These are phyloP conservation scores for Phytophthora pseudosyringae DNA, from an alignment of 352 stramenopile genomes.

Conservation along the genomic window DNA sequence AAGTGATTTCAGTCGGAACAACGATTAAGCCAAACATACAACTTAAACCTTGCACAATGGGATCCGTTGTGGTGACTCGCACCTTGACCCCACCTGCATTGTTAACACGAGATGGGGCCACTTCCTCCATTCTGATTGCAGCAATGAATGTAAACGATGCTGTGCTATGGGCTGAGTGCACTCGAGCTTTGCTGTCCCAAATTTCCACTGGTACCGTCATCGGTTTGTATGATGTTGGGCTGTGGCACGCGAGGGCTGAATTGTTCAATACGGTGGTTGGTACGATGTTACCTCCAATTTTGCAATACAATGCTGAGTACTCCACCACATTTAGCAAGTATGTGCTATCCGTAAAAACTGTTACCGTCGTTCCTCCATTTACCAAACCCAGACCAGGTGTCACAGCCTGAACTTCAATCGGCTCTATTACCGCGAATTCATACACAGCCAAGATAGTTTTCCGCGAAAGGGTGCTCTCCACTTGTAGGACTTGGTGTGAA, in stretches of 20 bases:
- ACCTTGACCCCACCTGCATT: conserved; percentile 24
- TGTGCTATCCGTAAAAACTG: conserved; percentile 33
- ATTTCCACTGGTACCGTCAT: conserved; percentile 38
- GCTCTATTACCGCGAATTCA: conserved; percentile 31
- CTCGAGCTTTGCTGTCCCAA: conserved; percentile 8
- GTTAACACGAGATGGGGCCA: conserved; percentile 24
- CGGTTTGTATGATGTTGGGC: conserved; percentile 27
- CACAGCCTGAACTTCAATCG: conserved; percentile 30
- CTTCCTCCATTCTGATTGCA: conserved; percentile 25
- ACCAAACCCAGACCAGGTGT: conserved; percentile 20
- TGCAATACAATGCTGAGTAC: conserved; percentile 35
- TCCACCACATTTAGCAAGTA: conserved; percentile 20
- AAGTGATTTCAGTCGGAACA: conserved; percentile 26
- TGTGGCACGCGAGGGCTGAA: conserved; percentile 35
- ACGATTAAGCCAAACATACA: conserved; percentile 46
- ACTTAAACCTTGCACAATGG: conserved; percentile 25
- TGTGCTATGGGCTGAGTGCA: conserved; percentile 9
- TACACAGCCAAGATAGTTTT: conserved; percentile 26
- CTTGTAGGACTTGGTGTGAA: conserved; percentile 24
- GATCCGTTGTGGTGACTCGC: conserved; percentile 22
- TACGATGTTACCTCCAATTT: conserved; percentile 34
- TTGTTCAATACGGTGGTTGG: conserved; percentile 24
- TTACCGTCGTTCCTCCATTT: conserved; percentile 29
- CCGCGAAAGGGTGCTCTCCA: conserved; percentile 29
- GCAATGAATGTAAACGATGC: conserved; percentile 26